phyloP scores from a whole-genome alignment of 2,329 filamentous ascomycete genomes.

The Septoria linicola region DNA sequence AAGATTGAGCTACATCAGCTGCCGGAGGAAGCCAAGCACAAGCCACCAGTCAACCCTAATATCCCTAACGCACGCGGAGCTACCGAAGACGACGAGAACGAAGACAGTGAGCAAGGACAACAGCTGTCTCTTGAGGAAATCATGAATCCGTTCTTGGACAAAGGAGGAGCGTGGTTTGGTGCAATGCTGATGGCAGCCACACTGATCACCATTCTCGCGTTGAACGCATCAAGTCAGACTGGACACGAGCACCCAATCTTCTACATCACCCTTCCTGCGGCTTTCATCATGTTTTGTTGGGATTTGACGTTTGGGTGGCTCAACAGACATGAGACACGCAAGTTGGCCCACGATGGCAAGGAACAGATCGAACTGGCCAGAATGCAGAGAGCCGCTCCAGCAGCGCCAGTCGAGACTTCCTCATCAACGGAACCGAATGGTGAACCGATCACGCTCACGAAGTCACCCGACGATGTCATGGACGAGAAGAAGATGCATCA shows the following conservation, averaged over 20 bases:
- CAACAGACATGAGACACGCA: slow-evolving; percentile 61
- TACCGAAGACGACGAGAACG: slow-evolving; percentile 52
- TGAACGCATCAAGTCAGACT: slow-evolving; percentile 61
- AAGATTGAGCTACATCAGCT: slow-evolving; percentile 69
- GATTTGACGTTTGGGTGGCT: slow-evolving; percentile 65
- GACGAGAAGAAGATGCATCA: background rate
- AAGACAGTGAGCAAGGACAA: slow-evolving; percentile 50
- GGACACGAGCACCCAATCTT: slow-evolving; percentile 59
- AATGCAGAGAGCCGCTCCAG: slow-evolving; percentile 39
- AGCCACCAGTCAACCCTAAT: slow-evolving; percentile 67
- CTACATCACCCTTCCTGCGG: slow-evolving; percentile 68
- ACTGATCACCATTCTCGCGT: slow-evolving; percentile 62
- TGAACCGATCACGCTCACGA: background rate
- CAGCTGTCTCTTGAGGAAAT: slow-evolving; percentile 67
- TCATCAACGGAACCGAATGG: slow-evolving; percentile 11
- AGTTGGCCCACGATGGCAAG: slow-evolving; percentile 57
- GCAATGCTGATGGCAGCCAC: slow-evolving; percentile 66
- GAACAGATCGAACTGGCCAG: slow-evolving; percentile 49
- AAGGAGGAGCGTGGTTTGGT: slow-evolving; percentile 63
- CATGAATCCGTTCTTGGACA: slow-evolving; percentile 72
- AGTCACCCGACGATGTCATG: slow-evolving; percentile 9
- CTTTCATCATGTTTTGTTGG: slow-evolving; percentile 67
- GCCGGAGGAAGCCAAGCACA: slow-evolving; percentile 55
- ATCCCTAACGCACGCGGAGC: slow-evolving; percentile 63
- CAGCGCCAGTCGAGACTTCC: background rate